A percentile compares a stretch with the other conserved stretches of the same genome.
Conservation (phyloP, 2,329 filamentous ascomycete genomes). For the Cephalotrichum gorgonifer region DNA sequence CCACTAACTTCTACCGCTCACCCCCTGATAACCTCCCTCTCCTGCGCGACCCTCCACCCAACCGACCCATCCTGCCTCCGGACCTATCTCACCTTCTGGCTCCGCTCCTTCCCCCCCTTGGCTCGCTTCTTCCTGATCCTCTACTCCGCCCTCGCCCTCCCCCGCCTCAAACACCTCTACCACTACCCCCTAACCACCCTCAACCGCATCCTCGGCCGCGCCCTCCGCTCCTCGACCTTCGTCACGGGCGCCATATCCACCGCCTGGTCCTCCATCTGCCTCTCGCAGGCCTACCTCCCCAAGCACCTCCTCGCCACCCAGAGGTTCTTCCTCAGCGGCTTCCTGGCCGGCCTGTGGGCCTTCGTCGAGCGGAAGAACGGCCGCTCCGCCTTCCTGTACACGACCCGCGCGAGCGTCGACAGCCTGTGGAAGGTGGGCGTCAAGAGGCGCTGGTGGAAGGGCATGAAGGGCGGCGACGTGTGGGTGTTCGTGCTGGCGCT, state of each 20-base stretch:
- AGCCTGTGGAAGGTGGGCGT: slow-evolving; percentile 87
- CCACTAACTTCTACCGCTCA: slow-evolving; percentile 79
- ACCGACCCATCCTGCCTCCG: slow-evolving; percentile 78
- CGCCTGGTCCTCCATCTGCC: slow-evolving; percentile 79
- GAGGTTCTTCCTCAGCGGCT: slow-evolving; percentile 82
- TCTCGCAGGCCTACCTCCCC: slow-evolving; percentile 75
- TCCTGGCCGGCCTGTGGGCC: slow-evolving; percentile 76
- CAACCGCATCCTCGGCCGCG: slow-evolving; percentile 54
- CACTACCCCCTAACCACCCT: slow-evolving; percentile 57
- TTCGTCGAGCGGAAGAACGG: slow-evolving; percentile 59
- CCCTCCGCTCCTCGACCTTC: slow-evolving; percentile 68
- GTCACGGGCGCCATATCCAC: slow-evolving; percentile 72
- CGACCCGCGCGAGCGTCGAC: slow-evolving; percentile 67
- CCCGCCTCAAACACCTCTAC: slow-evolving; percentile 58
- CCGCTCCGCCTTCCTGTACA: slow-evolving; percentile 66
- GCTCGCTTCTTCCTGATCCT: slow-evolving; percentile 68
- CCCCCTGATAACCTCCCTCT: slow-evolving; percentile 73
- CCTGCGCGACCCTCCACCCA: slow-evolving; percentile 84
- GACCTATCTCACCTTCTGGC: slow-evolving; percentile 80
- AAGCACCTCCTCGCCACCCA: slow-evolving; percentile 66
- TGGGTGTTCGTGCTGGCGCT: slow-evolving; percentile 72
- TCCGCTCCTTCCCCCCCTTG: slow-evolving; percentile 69
- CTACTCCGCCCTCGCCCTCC: slow-evolving; percentile 57
- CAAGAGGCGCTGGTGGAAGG: slow-evolving; percentile 81
- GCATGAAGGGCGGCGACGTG: slow-evolving; percentile 73